A percentile compares a stretch with the other conserved stretches of the same genome.
Evolutionary conservation across 352 stramenopile genomes (phyloP).

Genomic region (Thraustochytrium striatum): DNA sequence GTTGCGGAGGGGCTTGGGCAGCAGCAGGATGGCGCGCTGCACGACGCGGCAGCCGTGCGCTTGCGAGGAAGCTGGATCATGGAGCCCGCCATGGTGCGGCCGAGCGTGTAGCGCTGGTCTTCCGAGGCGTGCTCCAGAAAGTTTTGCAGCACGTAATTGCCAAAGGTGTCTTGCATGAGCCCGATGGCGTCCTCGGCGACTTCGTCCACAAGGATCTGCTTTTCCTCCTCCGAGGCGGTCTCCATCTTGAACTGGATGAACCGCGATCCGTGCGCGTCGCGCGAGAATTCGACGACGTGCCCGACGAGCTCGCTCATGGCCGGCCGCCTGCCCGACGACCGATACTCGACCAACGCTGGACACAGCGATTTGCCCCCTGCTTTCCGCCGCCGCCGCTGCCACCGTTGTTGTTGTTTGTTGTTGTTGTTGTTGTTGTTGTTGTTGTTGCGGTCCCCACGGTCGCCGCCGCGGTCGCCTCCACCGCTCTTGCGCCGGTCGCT

Average conservation of each 20-base stretch:
- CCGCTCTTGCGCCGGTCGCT: not conserved
- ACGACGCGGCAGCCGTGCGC: constrained; percentile 38
- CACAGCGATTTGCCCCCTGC: not conserved
- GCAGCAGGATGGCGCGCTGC: constrained; percentile 25
- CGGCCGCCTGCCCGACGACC: not conserved
- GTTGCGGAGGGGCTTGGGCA: not conserved
- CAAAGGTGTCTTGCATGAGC: constrained; percentile 43
- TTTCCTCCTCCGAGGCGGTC: not conserved
- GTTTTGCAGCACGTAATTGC: constrained; percentile 47
- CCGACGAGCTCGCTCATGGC: constrained; percentile 14
- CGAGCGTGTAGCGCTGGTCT: constrained; percentile 1
- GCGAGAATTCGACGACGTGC: constrained; percentile 44
- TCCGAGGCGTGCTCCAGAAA: constrained; percentile 11
- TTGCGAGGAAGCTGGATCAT: constrained; percentile 6
- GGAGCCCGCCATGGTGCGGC: not conserved
- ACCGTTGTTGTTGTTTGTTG: not conserved
- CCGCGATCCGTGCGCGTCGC: constrained; percentile 32
- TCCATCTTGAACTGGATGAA: constrained; percentile 45
- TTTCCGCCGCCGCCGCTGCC: not conserved
- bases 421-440: not conserved
- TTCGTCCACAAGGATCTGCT: constrained; percentile 26
- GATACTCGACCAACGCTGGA: constrained; percentile 3
- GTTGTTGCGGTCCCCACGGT: not conserved
- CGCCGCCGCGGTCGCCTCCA: not conserved
- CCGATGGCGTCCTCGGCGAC: not conserved